Evolutionary conservation across 2,329 filamentous ascomycete genomes (phyloP).

Genomic region (Calonectria henricotiae): DNA sequence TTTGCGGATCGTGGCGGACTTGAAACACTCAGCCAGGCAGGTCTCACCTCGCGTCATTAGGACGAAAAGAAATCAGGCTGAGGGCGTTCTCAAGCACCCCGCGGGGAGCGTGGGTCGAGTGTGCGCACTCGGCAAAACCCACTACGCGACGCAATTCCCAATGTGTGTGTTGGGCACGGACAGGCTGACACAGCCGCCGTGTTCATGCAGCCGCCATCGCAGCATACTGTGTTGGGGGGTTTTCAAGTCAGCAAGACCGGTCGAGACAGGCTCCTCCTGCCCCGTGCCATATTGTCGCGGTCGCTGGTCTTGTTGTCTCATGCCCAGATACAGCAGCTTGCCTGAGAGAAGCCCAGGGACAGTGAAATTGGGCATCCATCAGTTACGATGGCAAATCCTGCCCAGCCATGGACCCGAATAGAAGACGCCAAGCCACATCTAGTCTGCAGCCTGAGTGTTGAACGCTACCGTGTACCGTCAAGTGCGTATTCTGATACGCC

Average conservation of each 20-base stretch:
- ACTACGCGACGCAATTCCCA: background rate
- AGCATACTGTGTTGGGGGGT: background rate
- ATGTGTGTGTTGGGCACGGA: background rate
- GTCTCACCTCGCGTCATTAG: background rate
- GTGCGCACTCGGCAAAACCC: background rate
- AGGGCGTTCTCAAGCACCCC: background rate
- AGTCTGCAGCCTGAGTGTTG: background rate
- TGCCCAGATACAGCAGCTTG: background rate
- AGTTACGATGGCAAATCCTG: too few species aligned
- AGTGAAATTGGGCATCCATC: background rate
- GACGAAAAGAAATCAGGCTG: background rate
- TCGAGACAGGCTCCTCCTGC: background rate
- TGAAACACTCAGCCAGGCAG: background rate
- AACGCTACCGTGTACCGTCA: background rate
- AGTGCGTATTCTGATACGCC: background rate
- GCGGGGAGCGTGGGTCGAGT: background rate
- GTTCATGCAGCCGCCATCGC: background rate
- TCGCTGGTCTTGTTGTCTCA: background rate
- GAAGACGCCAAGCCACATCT: background rate
- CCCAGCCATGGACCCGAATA: background rate
- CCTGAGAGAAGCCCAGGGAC: background rate
- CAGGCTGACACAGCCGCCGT: background rate
- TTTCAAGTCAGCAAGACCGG: background rate
- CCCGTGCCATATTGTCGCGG: background rate
- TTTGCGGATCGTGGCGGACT: background rate